Evolutionary conservation across 768 basidiomycete genomes (phyloP).

Genomic region (Kwoniella europaea): DNA sequence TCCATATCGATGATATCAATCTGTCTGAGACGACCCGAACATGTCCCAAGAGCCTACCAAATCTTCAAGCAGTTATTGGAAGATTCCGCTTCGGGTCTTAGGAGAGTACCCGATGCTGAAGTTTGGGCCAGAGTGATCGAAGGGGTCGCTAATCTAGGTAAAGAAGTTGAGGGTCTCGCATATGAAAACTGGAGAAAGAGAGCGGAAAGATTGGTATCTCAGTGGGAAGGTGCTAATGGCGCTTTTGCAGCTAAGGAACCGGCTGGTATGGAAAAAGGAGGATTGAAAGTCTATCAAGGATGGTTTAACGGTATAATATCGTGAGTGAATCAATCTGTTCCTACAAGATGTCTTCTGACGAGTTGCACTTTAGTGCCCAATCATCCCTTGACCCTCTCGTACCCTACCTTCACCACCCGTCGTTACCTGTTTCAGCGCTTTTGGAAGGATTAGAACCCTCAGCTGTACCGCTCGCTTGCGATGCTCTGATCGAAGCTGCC

Average conservation of each 20-base stretch:
- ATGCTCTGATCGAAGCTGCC: conserved; percentile 34
- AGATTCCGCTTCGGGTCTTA: conserved; percentile 30
- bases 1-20: conserved; percentile 53
- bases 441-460: conserved; percentile 33
- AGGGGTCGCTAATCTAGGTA: conserved; percentile 37
- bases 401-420: conserved; percentile 34
- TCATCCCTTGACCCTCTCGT: conserved; percentile 35
- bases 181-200: conserved; percentile 68
- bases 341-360: too few species aligned
- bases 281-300: conserved; percentile 53
- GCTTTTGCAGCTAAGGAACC: conserved; percentile 19
- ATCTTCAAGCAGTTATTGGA: conserved; percentile 52
- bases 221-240: conserved; percentile 40
- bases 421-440: conserved; percentile 32
- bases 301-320: conserved; percentile 49
- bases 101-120: conserved; percentile 41
- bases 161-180: conserved; percentile 59
- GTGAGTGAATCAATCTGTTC: conserved; percentile 26
- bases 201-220: conserved; percentile 63
- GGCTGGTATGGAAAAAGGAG: conserved; percentile 35
- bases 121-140: conserved; percentile 53
- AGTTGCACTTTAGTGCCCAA: conserved; percentile 26
- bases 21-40: conserved; percentile 51
- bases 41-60: conserved; percentile 50
- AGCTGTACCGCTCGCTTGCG: conserved; percentile 40